phyloP scores from a whole-genome alignment of 2,329 filamentous ascomycete species.

The Colletotrichum aenigma region DNA sequence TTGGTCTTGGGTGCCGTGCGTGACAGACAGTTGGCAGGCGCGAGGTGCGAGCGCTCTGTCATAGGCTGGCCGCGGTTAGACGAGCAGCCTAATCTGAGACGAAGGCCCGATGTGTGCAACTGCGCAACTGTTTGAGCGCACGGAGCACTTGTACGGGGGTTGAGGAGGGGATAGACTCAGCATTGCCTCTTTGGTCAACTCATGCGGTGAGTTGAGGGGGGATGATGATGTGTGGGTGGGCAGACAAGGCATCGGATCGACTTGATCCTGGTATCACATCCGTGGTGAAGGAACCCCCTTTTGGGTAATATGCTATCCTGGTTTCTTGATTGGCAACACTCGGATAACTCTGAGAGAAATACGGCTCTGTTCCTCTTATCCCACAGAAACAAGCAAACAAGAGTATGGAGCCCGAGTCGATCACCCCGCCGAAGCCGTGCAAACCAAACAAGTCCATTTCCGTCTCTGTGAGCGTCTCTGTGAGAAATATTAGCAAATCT shows the following conservation, averaged over 20 bases:
- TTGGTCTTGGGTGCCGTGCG: not conserved
- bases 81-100: constrained; percentile 19
- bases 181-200: constrained; percentile 16
- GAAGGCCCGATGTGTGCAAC: constrained; percentile 18
- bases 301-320: not conserved
- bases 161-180: not conserved
- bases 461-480: not conserved
- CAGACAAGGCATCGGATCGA: not conserved
- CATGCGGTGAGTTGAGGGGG: not conserved
- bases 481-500: not conserved
- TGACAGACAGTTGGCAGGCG: constrained; percentile 9
- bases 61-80: constrained; percentile 17
- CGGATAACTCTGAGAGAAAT: not conserved
- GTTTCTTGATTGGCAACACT: not conserved
- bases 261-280: constrained; percentile 15
- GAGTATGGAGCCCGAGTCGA: constrained; percentile 5
- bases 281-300: not conserved
- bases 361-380: not conserved
- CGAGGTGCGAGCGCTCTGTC: constrained; percentile 15
- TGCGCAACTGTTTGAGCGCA: constrained; percentile 21
- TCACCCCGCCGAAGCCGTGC: not conserved
- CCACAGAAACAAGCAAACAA: constrained; percentile 6
- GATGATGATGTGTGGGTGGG: not conserved
- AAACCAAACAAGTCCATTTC: not conserved
- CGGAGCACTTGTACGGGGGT: constrained; percentile 9